These are phyloP conservation scores for Halocafeteria seosinensis DNA, from an alignment of 108 stramenopile species.

Conservation along the genomic window DNA sequence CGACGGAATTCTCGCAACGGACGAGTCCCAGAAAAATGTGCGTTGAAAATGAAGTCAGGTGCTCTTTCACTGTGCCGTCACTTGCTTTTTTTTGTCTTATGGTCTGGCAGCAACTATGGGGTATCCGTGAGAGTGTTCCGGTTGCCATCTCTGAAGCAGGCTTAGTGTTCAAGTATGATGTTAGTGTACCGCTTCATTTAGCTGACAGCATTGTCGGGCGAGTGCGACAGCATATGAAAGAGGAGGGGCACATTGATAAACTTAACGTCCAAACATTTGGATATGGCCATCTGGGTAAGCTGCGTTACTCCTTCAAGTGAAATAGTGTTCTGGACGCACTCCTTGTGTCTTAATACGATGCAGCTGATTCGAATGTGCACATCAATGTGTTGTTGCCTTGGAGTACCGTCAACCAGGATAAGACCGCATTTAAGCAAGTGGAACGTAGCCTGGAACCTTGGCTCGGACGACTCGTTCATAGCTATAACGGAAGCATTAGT, in stretches of 20 bases:
- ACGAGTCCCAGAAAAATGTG: no score
- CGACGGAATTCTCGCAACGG: no score
- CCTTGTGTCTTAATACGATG: constrained; percentile 51
- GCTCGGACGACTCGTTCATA: constrained; percentile 16
- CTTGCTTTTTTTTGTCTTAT: no score
- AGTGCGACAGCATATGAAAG: constrained; percentile 24
- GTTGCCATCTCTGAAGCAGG: constrained; percentile 26
- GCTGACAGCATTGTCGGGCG: constrained; percentile 51
- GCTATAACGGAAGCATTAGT: constrained; percentile 69
- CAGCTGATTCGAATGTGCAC: constrained; percentile 86
- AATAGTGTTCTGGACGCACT: constrained; percentile 4
- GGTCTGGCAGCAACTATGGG: no score
- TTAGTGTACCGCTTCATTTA: constrained; percentile 53
- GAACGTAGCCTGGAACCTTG: constrained; percentile 8
- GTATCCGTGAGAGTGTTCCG: constrained; percentile 23
- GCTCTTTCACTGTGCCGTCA: no score
- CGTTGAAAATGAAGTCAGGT: no score
- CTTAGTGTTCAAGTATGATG: constrained; percentile 76
- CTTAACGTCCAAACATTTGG: not conserved
- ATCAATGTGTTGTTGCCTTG: constrained; percentile 46
- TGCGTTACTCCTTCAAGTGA: not conserved
- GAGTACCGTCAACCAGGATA: not conserved
- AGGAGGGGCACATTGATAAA: not conserved
- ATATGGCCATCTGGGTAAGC: not conserved
- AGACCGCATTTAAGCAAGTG: not conserved